Base-by-base conservation (phyloP, 768 basidiomycete species). In the Leccinum sublutescens region DNA sequence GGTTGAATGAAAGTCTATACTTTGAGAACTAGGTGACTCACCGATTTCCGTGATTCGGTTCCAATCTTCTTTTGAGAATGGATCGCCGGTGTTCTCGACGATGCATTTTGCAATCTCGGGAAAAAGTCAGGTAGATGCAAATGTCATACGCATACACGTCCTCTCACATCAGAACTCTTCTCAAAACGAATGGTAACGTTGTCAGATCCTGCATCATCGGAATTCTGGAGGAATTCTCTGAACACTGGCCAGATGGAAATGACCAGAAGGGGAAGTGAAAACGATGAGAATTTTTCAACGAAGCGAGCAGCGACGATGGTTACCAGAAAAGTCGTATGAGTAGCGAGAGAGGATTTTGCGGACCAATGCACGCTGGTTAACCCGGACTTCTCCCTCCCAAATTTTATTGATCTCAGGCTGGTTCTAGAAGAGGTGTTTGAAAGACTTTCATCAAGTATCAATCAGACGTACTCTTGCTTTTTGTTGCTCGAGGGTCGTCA, bases 1-100 rank as follows among this genome's bases (percentile, higher is more conserved):
- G 2, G 36, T 58, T 43, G 33, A 48, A 47, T 45, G 23, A 31
- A 40, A 34, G 17, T 17, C 19, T 12, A 21, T 21, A 31, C 17
- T 2, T 12, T 19, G 51, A 51, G 19, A 48, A 2, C 19, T 10
- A 33, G 17, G 33, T 23, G 66, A 34, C 79, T 17, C 15, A 87
- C 88, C 90, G 64, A 95, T 95, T 79, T 93, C 95, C 80, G 93
- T 91, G 60, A 96, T 73, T 36, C 94, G 79, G 64, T 74, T 84
- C 95, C 95, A 97, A 68, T 97, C 95, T 71, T 93, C 86, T 15
- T 87, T 80, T 59, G 88, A 72, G 71, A 98, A 98, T 4, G 80
- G 64, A 12, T 86, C 83, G 2, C 95, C 95, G 64, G 97, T 19
- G n/a, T 51, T 51, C 31, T 51, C 19, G 3, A 34, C 5, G 29